Evolutionary conservation across 2,329 filamentous ascomycete genomes (phyloP), one percentile per base, ranked within the genome.

Genomic region (Blastomyces parvus): DNA sequence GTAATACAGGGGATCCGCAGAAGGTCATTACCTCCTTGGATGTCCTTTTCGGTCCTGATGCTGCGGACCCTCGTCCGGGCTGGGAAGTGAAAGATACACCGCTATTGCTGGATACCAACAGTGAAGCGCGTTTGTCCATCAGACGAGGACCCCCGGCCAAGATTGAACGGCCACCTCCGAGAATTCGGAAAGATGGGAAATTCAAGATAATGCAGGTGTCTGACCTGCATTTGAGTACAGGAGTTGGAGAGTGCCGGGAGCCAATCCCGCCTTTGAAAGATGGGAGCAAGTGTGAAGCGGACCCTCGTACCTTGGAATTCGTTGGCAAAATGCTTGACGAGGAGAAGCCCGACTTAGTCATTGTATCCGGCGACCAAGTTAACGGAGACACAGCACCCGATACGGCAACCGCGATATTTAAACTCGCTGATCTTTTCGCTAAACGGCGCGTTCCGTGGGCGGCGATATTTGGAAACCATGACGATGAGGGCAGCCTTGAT

Each of bases 121-220:
- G 87, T 30, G 86, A 88, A 67, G 86, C 90, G 27, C 87, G 92
- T 65, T 75, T 99, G 63, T 95, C 86, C 33, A 82, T 97, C 59
- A 85, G 90, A 60, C 84, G 89, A 69, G 93, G 94, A 1, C 80
- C 82, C 60, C 84, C 84, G 27, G 78, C 80, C 27, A 84, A 87
- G 67, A 75, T 82, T 44, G 83, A 86, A 70, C 91, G 88, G 73
- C 88, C 89, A 0, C 80, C 85, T 48, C 89, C 88, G 13, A 85
- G 89, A 64, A 90, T 99, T 66, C 84, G 85, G 53, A 91, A 95
- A 66, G 91, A 94, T 73, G 94, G 93, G 38, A 91, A 88, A 69
- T 97, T 97, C 80, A 97, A 97, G 80, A 96, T 99, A 67, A 86
- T 99, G 83, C 94, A 99, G 77, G 81, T 96, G 62, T 89, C 91